Evolutionary conservation across 495 filamentous ascomycete genomes (phyloP), one percentile per base, ranked within the genome.

Genomic region (Aspergillus saccharolyticus): DNA sequence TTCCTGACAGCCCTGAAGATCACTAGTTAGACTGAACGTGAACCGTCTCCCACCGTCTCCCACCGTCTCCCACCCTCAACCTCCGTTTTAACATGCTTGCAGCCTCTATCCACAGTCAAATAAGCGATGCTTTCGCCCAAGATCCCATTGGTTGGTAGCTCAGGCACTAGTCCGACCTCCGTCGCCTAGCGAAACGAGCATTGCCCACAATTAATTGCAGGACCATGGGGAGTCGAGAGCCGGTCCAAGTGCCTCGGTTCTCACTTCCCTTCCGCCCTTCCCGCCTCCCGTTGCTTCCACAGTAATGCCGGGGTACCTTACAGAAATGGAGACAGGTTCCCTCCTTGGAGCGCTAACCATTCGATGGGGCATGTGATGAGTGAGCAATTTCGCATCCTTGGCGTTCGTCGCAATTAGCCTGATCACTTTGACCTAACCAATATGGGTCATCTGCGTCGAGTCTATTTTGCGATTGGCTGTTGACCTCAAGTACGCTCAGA

Each of bases 1-100:
- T 28, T 28, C 47, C 47, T 50, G 47, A 50, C 47, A 50, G 22
- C 17, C 47, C 21, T 50, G 21, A 28, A 50, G 47, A 50, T 50
- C 47, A 28, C 47, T 28, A 28, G 24, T 17, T 28, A 25, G 18
- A 50, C 17, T 28, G 47, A 50, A 17, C 47, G 33, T 39, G 14
- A 39, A 39, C 10, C 33, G 4, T 15, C 33, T 39, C 6, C 17
- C 17, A n/a, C 47, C 1, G 9, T 30, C 12, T 17, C 12, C 9
- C 5, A 46, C 17, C n/a, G 9, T 18, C 21, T 12, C 19, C 24
- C 20, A 47, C 46, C 19, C 10, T 39, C 4, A 25, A 21, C 10
- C 9, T 18, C 15, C 14, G 4, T 30, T 50, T 28, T 3, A 17
- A n/a, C 15, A 24, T 9, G 14, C 33, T 39, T 39, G 33, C 10